phyloP scores from a whole-genome alignment of 1,139 yeast genomes.

The Geotrichum australiense region DNA sequence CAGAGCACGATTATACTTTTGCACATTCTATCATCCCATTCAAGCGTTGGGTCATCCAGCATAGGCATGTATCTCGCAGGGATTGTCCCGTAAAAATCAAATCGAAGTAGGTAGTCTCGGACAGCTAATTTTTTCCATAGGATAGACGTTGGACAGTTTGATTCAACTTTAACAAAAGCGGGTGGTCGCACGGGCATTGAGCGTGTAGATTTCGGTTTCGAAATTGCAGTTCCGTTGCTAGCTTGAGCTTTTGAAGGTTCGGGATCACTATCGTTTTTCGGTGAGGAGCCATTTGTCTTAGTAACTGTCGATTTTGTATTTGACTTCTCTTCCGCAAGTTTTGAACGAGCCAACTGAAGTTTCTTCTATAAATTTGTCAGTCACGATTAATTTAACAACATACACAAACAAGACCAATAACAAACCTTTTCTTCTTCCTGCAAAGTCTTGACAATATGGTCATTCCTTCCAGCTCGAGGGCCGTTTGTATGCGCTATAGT shows the following conservation, averaged over 20 bases:
- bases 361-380: too few relatives aligned
- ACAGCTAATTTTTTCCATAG: conserved; percentile 26
- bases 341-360: too few relatives aligned
- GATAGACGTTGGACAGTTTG: conserved; percentile 24
- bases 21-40: conserved; percentile 35
- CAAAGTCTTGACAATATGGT: too few relatives aligned
- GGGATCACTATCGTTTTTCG: too few relatives aligned
- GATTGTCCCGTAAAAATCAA: conserved; percentile 33
- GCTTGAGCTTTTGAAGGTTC: background rate
- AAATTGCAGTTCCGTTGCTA: background rate
- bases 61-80: conserved; percentile 31
- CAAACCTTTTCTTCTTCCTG: too few relatives aligned
- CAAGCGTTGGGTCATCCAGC: conserved; percentile 33
- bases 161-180: conserved; percentile 21
- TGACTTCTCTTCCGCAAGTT: too few relatives aligned
- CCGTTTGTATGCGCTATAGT: too few relatives aligned
- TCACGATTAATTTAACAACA: too few relatives aligned
- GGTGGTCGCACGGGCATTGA: conserved; percentile 24
- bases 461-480: too few relatives aligned
- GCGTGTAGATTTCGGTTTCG: conserved; percentile 1
- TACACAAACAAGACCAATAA: too few relatives aligned
- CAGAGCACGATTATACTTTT: conserved; percentile 33
- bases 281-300: too few relatives aligned
- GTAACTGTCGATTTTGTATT: too few relatives aligned
- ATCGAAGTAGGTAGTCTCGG: conserved; percentile 28